Evolutionary conservation across 306 rosid species (phyloP).

Genomic region (Benincasa hispida): DNA sequence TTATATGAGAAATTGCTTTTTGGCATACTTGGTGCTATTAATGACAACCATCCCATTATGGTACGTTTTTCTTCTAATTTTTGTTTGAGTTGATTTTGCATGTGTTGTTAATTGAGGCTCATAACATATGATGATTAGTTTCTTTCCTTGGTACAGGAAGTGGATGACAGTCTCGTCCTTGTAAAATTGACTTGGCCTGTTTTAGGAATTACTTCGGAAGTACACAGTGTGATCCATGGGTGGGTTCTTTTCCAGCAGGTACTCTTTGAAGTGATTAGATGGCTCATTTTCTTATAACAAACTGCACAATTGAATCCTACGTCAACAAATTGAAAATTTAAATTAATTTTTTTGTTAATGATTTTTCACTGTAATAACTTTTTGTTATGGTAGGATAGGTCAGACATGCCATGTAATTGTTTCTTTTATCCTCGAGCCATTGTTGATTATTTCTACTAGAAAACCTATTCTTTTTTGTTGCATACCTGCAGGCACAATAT

Average conservation of each 20-base stretch:
- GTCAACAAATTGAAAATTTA: neutral
- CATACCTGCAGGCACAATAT: neutral
- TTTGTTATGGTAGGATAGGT: neutral
- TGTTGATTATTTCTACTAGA: neutral
- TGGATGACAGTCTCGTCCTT: constrained; percentile 25
- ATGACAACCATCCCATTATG: constrained; percentile 34
- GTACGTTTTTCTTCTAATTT: constrained; percentile 14
- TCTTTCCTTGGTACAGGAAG: constrained; percentile 25
- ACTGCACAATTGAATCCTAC: constrained; percentile 4
- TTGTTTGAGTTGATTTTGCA: neutral
- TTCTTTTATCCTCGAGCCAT: neutral
- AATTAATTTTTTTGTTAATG: neutral
- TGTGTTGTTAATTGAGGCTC: neutral
- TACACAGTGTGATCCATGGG: constrained; percentile 31
- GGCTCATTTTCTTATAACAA: neutral
- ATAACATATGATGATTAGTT: neutral
- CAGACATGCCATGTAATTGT: neutral
- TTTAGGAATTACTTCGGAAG: constrained; percentile 37
- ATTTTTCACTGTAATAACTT: neutral
- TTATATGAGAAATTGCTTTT: constrained; percentile 39
- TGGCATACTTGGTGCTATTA: constrained; percentile 32
- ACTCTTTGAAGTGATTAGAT: neutral
- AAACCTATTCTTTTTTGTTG: neutral
- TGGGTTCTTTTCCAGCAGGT: constrained; percentile 59
- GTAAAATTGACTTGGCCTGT: constrained; percentile 36